Evolutionary conservation across 441 rosid genomes (phyloP), one percentile per base, ranked within the genome.

Genomic region (Lepidium campestre): DNA sequence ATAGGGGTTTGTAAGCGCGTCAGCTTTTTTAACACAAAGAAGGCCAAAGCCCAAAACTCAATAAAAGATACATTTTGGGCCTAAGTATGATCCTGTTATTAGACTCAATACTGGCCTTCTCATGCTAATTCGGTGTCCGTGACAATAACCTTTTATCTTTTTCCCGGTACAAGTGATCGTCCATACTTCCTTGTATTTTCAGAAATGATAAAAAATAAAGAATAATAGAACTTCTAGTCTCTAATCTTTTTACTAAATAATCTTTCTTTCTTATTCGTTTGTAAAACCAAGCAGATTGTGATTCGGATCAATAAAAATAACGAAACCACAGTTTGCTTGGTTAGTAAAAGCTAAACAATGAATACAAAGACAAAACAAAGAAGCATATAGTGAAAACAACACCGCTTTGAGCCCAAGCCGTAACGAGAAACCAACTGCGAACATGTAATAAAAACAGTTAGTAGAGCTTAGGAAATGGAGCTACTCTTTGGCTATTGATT

Each of bases 211-310:
- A 13, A 42, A 9, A 35, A 23, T 17, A 17, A 17, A 27, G 5
- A 9, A 6, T 6, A 14, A 12, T 10, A 37, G 1, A 35, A 62
- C 19, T 25, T 18, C 0, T 18, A 23, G 32, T 52, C 74, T 49
- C 12, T 32, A 57, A 19, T 52, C 46, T 23, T 41, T 34, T 27
- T 58, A 64, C 69, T 56, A 57, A 19, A 64, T 57, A 63, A 56
- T 47, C 25, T 2, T 19, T 13, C 23, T 46, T 19, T 40, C 47
- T 67, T 62, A 55, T 62, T 68, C 52, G 13, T 19, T 45, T 37
- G 62, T 67, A 37, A 77, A 71, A 68, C 85, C 92, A 74, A 77
- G 86, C 86, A 80, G 65, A 17, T 69, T 79, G 96, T 64, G 87
- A 81, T 71, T 77, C 71, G 15, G 60, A 52, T 6, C 66, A 75